Evolutionary conservation across 129 eudicot genomes (phyloP), one percentile per base, ranked within the genome.

Genomic region (Helianthus tuberosus): DNA sequence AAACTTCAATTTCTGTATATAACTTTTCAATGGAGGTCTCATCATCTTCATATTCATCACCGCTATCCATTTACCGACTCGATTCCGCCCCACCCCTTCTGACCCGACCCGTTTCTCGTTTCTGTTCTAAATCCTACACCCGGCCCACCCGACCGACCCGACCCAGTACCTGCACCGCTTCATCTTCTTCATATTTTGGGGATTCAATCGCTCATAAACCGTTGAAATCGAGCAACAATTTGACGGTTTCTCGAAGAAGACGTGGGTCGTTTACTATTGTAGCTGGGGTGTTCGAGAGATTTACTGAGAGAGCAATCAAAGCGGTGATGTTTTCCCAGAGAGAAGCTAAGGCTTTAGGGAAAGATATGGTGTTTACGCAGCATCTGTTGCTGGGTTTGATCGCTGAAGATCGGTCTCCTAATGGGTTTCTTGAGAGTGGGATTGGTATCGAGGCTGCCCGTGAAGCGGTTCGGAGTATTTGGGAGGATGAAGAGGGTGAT

Each of bases 271-370:
- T 81, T 3, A 39, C 29, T 25, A 36, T 88, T 3, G 62, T 81
- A 7, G 64, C 81, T 52, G 97, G 92, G 27, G 89, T 87, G 17
- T 92, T 92, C 74, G 98, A 92, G 86, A 70, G 89, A 32, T 92
- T 92, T 65, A 92, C 98, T 0, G 98, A 92, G 77, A 69, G 96
- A 73, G 84, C 98, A 35, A 85, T 92, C 48, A 92, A 89, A 43
- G 94, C 96, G 5, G 96, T 92, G 36, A 80, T 92, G 90, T 83
- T 79, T 64, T 85, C 98, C 1, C 98, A 92, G 29, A 71, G 80
- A 23, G 98, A 92, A 68, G 93, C 96, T 6, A 92, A 81, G 53
- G 81, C 77, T 6, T 69, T 92, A 50, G 96, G 96, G 15, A 67
- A 79, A 32, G 84, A 82, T 35, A 83, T 75, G 90, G 98, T 92